Percentiles rank a stretch among this genome's conserved stretches.
Conservation (phyloP, 805 yeast genomes). For the Candida silvatica region DNA sequence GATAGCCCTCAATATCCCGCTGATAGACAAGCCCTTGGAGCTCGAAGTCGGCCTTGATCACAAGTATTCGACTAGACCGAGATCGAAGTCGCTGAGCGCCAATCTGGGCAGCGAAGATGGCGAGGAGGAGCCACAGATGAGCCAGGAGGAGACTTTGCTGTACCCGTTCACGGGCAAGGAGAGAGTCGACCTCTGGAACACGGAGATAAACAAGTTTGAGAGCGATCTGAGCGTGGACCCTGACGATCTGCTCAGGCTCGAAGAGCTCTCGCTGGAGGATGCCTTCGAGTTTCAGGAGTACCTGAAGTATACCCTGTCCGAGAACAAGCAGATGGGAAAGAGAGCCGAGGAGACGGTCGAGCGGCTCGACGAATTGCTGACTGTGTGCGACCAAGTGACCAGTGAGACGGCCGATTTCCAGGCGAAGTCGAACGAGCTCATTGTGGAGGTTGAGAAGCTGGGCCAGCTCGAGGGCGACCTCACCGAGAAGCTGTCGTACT, state of each 20-base stretch:
- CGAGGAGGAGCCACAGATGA: background rate
- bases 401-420: conserved; percentile 59
- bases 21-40: conserved; percentile 18
- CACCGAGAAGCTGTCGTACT: conserved; percentile 42
- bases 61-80: conserved; percentile 1
- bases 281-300: conserved; percentile 30
- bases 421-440: conserved; percentile 39
- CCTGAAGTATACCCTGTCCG: conserved; percentile 16
- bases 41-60: conserved; percentile 3
- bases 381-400: conserved; percentile 49
- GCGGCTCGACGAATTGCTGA: conserved; percentile 38
- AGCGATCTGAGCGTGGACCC: conserved; percentile 31
- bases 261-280: conserved; percentile 24
- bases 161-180: conserved; percentile 34
- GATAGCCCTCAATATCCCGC: conserved; percentile 48
- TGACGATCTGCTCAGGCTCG: conserved; percentile 32
- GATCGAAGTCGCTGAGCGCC: conserved; percentile 9
- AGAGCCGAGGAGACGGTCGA: conserved; percentile 38
- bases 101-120: background rate
- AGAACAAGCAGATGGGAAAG: conserved; percentile 29
- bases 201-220: conserved; percentile 30
- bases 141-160: conserved; percentile 1
- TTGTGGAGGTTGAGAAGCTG: conserved; percentile 36
- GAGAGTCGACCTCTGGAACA: conserved; percentile 24
- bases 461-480: conserved; percentile 35